Conservation (phyloP, 768 basidiomycete genomes). For the Tricholoma terreum region DNA sequence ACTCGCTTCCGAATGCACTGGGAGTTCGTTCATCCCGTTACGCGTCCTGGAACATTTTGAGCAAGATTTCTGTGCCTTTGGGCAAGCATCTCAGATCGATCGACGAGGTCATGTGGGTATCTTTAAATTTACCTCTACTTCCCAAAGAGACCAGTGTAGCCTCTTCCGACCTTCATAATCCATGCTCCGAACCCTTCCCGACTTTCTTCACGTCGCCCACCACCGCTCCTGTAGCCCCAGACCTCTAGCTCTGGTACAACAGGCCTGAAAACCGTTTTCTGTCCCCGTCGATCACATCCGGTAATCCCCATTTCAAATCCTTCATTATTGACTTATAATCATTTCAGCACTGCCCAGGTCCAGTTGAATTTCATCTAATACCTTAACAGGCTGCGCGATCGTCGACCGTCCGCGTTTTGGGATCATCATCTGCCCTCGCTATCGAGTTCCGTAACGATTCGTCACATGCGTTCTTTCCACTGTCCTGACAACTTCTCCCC, state of each 20-base stretch:
- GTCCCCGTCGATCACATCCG: slow-evolving; percentile 26
- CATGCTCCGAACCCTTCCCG: neutral
- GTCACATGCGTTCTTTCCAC: slow-evolving; percentile 13
- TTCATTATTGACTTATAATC: slow-evolving; percentile 13
- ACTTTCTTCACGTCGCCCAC: neutral
- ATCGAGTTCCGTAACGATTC: neutral
- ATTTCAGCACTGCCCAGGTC: neutral
- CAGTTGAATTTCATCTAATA: neutral
- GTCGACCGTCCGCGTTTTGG: neutral
- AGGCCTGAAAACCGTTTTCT: neutral
- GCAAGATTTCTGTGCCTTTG: slow-evolving; percentile 5
- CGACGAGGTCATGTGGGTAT: slow-evolving; percentile 14
- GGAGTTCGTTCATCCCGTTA: neutral
- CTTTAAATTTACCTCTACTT: slow-evolving; percentile 11
- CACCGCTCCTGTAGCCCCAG: neutral
- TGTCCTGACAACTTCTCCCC: slow-evolving; percentile 5
- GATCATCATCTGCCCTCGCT: neutral
- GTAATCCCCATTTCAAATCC: slow-evolving; percentile 13
- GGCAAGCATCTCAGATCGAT: slow-evolving; percentile 21
- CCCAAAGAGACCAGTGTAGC: neutral
- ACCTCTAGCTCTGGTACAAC: neutral
- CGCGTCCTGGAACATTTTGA: neutral
- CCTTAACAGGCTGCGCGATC: neutral
- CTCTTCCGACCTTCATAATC: slow-evolving; percentile 4
- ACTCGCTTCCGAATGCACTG: neutral